These are phyloP conservation scores for Botrytis sinoallii DNA, from an alignment of 2,329 filamentous ascomycete genomes.

Conservation along the genomic window DNA sequence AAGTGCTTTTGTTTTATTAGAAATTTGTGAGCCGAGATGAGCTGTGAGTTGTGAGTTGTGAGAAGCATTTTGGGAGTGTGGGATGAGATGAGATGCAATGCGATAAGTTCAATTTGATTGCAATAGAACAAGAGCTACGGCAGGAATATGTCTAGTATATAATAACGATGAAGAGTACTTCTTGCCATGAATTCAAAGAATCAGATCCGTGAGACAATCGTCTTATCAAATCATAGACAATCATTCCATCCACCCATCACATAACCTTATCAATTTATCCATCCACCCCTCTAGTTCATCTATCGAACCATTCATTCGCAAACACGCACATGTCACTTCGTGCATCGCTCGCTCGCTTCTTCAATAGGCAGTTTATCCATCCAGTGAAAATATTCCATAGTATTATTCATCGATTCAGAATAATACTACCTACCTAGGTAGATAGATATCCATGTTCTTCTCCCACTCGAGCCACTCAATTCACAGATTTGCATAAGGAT, in stretches of 20 bases:
- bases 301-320: not conserved
- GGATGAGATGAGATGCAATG: not conserved
- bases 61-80: not conserved
- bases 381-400: not conserved
- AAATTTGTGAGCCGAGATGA: too few species aligned
- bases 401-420: not conserved
- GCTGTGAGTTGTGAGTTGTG: too few species aligned
- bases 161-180: not conserved
- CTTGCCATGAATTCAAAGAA: too few species aligned
- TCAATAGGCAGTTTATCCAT: not conserved
- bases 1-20: not conserved
- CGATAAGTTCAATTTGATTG: not conserved
- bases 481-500: not conserved
- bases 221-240: not conserved
- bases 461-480: not conserved
- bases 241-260: too few species aligned
- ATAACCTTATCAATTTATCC: not conserved
- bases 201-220: not conserved
- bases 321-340: not conserved
- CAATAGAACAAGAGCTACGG: not conserved
- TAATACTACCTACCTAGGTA: not conserved
- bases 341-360: not conserved
- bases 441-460: not conserved
- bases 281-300: not conserved
- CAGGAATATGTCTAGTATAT: not conserved